Percentiles rank a stretch among this genome's conserved stretches.
Evolutionary conservation across 768 basidiomycete species (phyloP).

Genomic region (Hypholoma fasciculare): DNA sequence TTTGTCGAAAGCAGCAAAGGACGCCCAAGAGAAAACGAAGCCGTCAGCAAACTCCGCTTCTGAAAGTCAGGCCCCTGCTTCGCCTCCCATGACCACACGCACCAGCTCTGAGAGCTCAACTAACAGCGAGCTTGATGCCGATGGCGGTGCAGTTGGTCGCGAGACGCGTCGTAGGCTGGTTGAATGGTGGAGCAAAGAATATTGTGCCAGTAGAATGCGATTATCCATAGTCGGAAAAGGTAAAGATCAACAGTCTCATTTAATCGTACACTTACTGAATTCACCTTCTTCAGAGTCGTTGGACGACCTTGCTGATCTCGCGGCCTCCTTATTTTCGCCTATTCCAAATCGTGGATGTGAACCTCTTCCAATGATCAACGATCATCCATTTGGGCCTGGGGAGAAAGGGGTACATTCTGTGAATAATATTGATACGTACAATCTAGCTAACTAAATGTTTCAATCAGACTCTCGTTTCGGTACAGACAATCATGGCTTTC

Average conservation of each 20-base stretch:
- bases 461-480: constrained; percentile 71
- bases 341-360: constrained; percentile 63
- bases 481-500: constrained; percentile 89
- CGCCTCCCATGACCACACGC: constrained; percentile 40
- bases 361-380: constrained; percentile 59
- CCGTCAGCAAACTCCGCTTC: constrained; percentile 42
- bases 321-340: constrained; percentile 69
- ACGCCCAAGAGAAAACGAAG: constrained; percentile 49
- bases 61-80: no score
- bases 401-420: constrained; percentile 64
- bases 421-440: constrained; percentile 9
- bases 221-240: constrained; percentile 81
- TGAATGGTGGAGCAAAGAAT: constrained; percentile 84
- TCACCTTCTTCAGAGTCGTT: constrained; percentile 56
- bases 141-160: constrained; percentile 76
- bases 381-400: constrained; percentile 75
- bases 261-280: not conserved
- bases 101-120: constrained; percentile 36
- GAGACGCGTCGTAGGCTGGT: constrained; percentile 78
- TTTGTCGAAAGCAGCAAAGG: constrained; percentile 60
- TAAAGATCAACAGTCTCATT: constrained; percentile 22
- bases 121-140: constrained; percentile 62
- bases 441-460: constrained; percentile 13
- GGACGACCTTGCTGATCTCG: constrained; percentile 66
- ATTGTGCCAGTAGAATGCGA: constrained; percentile 82